Base-by-base conservation (phyloP, 768 basidiomycete species). In the Strobilomyces dryophilus region DNA sequence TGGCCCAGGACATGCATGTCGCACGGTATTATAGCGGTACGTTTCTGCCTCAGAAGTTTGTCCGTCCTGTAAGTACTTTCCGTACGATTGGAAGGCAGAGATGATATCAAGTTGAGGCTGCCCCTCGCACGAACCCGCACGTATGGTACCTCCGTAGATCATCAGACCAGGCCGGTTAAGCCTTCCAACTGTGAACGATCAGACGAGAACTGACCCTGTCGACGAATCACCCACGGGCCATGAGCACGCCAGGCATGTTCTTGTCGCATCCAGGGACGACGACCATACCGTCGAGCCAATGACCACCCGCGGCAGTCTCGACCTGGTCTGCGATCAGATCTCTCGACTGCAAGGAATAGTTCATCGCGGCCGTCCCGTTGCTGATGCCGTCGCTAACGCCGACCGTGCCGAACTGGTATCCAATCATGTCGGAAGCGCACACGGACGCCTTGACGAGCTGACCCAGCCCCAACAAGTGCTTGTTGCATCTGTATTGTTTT, bases 181-280 rank as follows among this genome's bases (percentile, higher is more conserved):
- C 39, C 97, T 82, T 46, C 95, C 97, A 48, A 99, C 91, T 93
- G 60, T 40, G 36, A 26, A 43, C 17, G 7, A 40, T 69, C 5
- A 66, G 57, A 58, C 32, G 14, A 5, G 34, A 39, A 49, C 32
- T 1, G 9, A 15, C 29, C 17, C n/a, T 2, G 17, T 26, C 1
- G 29, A 47, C 20, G 46, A 49, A 46, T 12, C 26, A 82, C 89
- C 73, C 63, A 92, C 91, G 82, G 45, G 93, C 97, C 81, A 99
- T 99, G 62, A 98, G 77, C 35, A 97, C 95, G 56, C 97, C 97
- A n/a, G 97, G 97, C 95, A 99, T 98, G 74, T 99, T 99, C 76
- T 99, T 99, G 77, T 99, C 95, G 67, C 93, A 98, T 37, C 95
- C 97, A 20, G 97, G 97, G 49, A 99, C 79, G 54, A 92, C 93